A percentile compares a stretch with the other conserved stretches of the same genome.
Conservation (phyloP, 768 basidiomycete genomes). For the Tulasnella sp. region DNA sequence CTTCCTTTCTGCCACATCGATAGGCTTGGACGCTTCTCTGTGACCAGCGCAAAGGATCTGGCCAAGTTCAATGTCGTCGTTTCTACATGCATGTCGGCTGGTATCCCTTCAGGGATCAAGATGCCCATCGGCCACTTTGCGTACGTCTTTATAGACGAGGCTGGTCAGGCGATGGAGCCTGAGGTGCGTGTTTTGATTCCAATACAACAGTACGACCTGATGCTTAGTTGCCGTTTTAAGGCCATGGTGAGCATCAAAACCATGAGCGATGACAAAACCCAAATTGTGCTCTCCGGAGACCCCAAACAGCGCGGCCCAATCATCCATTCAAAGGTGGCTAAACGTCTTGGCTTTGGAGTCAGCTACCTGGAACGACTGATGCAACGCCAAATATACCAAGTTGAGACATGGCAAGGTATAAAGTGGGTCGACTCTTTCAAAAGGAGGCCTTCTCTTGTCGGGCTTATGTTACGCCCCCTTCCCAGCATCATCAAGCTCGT, state of each 20-base stretch:
- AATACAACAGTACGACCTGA: constrained; percentile 20
- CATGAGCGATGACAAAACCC: constrained; percentile 41
- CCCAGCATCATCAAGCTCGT: constrained; percentile 48
- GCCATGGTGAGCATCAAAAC: constrained; percentile 50
- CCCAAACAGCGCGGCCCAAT: constrained; percentile 38
- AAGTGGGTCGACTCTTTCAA: too few species aligned
- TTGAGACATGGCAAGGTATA: background rate
- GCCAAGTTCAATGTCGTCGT: constrained; percentile 44
- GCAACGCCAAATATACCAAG: background rate
- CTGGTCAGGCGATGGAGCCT: constrained; percentile 60
- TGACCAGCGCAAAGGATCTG: constrained; percentile 31
- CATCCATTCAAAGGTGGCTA: background rate
- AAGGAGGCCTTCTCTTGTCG: background rate
- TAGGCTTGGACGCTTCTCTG: constrained; percentile 14
- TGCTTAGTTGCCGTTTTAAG: background rate
- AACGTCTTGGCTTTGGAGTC: background rate
- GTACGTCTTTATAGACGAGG: constrained; percentile 63
- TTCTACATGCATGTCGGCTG: constrained; percentile 52
- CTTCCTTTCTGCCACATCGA: background rate
- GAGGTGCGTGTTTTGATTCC: too few species aligned
- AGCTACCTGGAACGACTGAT: constrained; percentile 11
- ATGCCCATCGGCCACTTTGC: constrained; percentile 49
- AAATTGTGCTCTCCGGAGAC: constrained; percentile 53
- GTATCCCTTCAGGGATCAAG: constrained; percentile 43
- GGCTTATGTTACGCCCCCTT: background rate